phyloP scores from a whole-genome alignment of 768 basidiomycete genomes.

The Xerocomus brunneocitrinus region DNA sequence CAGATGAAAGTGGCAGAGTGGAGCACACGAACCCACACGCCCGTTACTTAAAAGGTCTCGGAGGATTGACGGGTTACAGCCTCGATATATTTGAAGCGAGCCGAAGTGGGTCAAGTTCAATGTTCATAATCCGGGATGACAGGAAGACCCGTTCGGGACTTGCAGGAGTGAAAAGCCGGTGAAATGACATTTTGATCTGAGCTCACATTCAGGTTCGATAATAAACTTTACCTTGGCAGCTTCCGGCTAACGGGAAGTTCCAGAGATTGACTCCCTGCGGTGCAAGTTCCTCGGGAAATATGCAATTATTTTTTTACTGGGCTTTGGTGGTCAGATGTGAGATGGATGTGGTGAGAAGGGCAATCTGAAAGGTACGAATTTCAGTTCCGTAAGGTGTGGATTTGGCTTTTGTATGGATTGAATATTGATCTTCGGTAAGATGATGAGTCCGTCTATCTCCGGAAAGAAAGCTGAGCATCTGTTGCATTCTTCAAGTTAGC shows the following conservation, averaged over 20 bases:
- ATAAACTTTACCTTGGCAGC: slow-evolving; percentile 30
- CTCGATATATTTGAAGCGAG: slow-evolving; percentile 23
- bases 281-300: slow-evolving; percentile 16
- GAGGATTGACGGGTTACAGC: slow-evolving; percentile 25
- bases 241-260: slow-evolving; percentile 26
- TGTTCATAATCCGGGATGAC: slow-evolving; percentile 28
- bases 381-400: slow-evolving; percentile 30
- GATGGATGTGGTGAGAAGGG: slow-evolving; percentile 4
- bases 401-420: slow-evolving; percentile 32
- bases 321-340: slow-evolving; percentile 1
- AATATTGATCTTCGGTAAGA: slow-evolving; percentile 25
- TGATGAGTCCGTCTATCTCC: slow-evolving; percentile 32
- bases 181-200: slow-evolving; percentile 25
- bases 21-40: slow-evolving; percentile 20
- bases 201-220: slow-evolving; percentile 23
- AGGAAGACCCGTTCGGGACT: slow-evolving; percentile 26
- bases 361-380: slow-evolving; percentile 21
- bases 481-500: slow-evolving; percentile 4
- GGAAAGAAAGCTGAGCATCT: slow-evolving; percentile 17
- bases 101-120: slow-evolving; percentile 26
- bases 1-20: slow-evolving; percentile 21
- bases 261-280: slow-evolving; percentile 23
- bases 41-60: slow-evolving; percentile 20
- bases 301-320: slow-evolving; percentile 1
- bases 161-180: slow-evolving; percentile 21